Evolutionary conservation across 2,329 filamentous ascomycete species (phyloP).

Genomic region (Chaetomiaceae sp.): DNA sequence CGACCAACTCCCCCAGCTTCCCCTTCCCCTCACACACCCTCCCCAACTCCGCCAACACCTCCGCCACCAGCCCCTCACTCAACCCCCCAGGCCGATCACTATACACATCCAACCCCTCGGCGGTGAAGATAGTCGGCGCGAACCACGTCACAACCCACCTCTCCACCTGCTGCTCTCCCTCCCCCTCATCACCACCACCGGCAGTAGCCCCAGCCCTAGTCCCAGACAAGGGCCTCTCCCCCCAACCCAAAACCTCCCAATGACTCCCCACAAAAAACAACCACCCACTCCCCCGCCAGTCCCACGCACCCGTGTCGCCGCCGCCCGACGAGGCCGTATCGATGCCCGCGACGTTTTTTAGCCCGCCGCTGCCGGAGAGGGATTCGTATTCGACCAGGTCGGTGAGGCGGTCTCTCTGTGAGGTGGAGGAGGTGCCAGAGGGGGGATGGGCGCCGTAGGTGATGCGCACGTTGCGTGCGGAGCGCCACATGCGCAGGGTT

Average conservation of each 20-base stretch:
- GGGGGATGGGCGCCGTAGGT: slow-evolving; percentile 61
- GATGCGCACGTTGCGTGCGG: slow-evolving; percentile 74
- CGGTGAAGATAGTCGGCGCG: slow-evolving; percentile 75
- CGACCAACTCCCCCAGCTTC: slow-evolving; percentile 47
- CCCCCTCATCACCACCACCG: too few relatives aligned
- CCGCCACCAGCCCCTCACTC: slow-evolving; percentile 49
- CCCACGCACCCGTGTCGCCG: slow-evolving; percentile 47
- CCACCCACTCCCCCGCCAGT: slow-evolving; percentile 75
- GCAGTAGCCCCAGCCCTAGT: too few relatives aligned
- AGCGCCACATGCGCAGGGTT: slow-evolving; percentile 74
- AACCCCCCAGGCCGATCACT: slow-evolving; percentile 58
- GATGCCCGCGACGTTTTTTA: slow-evolving; percentile 60
- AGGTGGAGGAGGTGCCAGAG: neutral
- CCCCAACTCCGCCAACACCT: slow-evolving; percentile 51
- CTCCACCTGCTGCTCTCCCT: slow-evolving; percentile 35
- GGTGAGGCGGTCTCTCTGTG: slow-evolving; percentile 44
- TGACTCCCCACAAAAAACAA: slow-evolving; percentile 66
- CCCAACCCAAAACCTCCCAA: slow-evolving; percentile 80
- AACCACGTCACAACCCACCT: slow-evolving; percentile 83
- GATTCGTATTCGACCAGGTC: slow-evolving; percentile 69
- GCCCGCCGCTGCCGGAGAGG: slow-evolving; percentile 38
- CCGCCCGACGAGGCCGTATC: slow-evolving; percentile 46
- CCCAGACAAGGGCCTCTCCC: slow-evolving; percentile 52
- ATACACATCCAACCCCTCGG: slow-evolving; percentile 77
- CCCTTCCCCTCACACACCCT: slow-evolving; percentile 41